A percentile compares a stretch with the other conserved stretches of the same genome.
Evolutionary conservation across 2,329 filamentous ascomycete species (phyloP).

Genomic region (Dryadomyces quercus-mongolicae): DNA sequence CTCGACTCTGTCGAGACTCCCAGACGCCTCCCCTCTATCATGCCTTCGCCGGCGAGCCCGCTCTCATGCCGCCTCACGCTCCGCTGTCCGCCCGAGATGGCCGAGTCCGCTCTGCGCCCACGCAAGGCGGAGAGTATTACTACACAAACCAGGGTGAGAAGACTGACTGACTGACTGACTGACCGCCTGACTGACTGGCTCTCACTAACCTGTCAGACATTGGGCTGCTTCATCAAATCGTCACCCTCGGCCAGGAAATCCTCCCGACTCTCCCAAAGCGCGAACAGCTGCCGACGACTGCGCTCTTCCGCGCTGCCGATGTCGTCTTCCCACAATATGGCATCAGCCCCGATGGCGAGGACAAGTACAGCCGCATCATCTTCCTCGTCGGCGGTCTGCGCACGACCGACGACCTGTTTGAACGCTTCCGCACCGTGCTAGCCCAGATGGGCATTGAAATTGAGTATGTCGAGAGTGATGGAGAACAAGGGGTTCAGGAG

Average conservation of each 20-base stretch:
- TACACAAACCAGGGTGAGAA: slow-evolving; percentile 49
- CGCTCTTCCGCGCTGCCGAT: slow-evolving; percentile 73
- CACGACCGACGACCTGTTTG: slow-evolving; percentile 41
- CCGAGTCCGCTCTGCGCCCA: slow-evolving; percentile 17
- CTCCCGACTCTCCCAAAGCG: slow-evolving; percentile 43
- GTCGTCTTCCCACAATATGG: slow-evolving; percentile 58
- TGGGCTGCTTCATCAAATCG: slow-evolving; percentile 63
- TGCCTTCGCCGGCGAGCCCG: slow-evolving; percentile 21
- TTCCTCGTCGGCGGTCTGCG: slow-evolving; percentile 63
- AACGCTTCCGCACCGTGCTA: slow-evolving; percentile 60
- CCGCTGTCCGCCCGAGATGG: slow-evolving; percentile 23
- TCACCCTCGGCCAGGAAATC: slow-evolving; percentile 56
- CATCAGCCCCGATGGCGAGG: slow-evolving; percentile 58
- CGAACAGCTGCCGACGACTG: slow-evolving; percentile 58
- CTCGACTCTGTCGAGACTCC: background rate
- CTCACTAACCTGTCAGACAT: slow-evolving; percentile 47
- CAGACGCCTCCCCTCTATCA: slow-evolving; percentile 14
- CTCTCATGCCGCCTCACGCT: slow-evolving; percentile 24
- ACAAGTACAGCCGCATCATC: slow-evolving; percentile 64
- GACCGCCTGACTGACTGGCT: too few relatives aligned
- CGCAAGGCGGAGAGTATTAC: slow-evolving; percentile 25
- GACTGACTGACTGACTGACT: background rate
- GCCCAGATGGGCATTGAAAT: slow-evolving; percentile 59
- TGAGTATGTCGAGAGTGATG: slow-evolving; percentile 35
- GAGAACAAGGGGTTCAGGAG: background rate